These are phyloP conservation scores for Neopestalotiopsis sp. DNA, from an alignment of 2,329 filamentous ascomycete species.

Conservation along the genomic window DNA sequence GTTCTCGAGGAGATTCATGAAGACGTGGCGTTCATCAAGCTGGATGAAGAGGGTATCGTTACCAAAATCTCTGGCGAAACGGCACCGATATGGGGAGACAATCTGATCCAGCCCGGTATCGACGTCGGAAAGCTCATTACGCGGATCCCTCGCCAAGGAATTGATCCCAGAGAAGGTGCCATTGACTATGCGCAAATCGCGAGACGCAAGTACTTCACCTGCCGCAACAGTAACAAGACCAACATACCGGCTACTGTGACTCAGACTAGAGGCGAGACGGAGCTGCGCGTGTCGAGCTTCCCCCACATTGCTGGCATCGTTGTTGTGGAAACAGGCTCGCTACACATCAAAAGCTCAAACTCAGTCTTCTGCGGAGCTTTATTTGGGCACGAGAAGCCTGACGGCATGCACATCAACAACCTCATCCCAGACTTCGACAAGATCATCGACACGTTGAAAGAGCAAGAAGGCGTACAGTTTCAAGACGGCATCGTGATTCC, in stretches of 20 bases:
- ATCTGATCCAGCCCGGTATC: conserved; percentile 69
- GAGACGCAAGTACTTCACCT: conserved; percentile 81
- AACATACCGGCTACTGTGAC: conserved; percentile 87
- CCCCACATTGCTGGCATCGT: conserved; percentile 98
- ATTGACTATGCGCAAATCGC: conserved; percentile 80
- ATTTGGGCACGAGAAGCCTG: conserved; percentile 85
- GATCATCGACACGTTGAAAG: conserved; percentile 79
- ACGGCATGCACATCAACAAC: conserved; percentile 79
- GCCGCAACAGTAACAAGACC: conserved; percentile 75
- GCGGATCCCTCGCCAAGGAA: conserved; percentile 77
- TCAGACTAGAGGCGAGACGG: conserved; percentile 70
- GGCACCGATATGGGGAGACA: conserved; percentile 85
- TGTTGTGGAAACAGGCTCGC: conserved; percentile 79
- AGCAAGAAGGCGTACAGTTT: conserved; percentile 84
- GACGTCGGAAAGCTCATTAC: conserved; percentile 82
- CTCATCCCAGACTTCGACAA: conserved; percentile 88
- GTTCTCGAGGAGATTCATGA: conserved; percentile 97
- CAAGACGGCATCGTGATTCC: conserved; percentile 96
- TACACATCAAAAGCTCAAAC: conserved; percentile 90
- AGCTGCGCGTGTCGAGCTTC: conserved; percentile 88
- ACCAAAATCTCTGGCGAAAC: conserved; percentile 75
- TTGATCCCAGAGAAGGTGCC: conserved; percentile 71
- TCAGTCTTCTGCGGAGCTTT: conserved; percentile 91
- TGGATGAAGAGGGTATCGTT: conserved; percentile 80
- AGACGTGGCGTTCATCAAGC: conserved; percentile 78